Conservation (phyloP, 306 rosid genomes). For the Acacia acuminata region DNA sequence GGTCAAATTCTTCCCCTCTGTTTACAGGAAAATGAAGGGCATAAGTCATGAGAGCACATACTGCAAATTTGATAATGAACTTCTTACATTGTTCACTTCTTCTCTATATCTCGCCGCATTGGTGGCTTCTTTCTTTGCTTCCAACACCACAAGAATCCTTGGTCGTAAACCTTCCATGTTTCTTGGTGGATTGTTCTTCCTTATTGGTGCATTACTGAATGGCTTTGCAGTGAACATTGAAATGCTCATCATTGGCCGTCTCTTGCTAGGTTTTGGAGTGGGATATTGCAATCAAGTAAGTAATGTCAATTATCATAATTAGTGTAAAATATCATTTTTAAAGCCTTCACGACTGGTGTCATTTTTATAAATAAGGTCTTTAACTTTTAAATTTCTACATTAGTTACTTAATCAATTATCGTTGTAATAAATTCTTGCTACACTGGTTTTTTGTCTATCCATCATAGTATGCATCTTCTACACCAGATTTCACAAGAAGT, state of each 20-base stretch:
- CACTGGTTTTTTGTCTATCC: too few relatives aligned
- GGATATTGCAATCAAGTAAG: slow-evolving; percentile 15
- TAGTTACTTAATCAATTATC: too few relatives aligned
- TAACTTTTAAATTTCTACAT: too few relatives aligned
- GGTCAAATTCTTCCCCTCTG: not conserved
- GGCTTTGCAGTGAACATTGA: not conserved
- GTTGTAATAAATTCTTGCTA: too few relatives aligned
- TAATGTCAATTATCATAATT: not conserved
- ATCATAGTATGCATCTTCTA: too few relatives aligned
- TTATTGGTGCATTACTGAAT: not conserved
- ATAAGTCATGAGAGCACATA: not conserved
- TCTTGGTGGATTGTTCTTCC: slow-evolving; percentile 10
- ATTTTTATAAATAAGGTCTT: too few relatives aligned
- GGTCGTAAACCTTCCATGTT: slow-evolving; percentile 16
- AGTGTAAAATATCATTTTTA: too few relatives aligned
- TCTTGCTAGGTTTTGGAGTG: slow-evolving; percentile 3
- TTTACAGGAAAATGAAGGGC: not conserved
- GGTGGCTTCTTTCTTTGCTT: slow-evolving; percentile 15
- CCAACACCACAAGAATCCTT: not conserved
- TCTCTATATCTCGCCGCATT: not conserved
- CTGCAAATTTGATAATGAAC: not conserved
- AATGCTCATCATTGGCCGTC: slow-evolving; percentile 4
- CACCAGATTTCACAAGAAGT: too few relatives aligned
- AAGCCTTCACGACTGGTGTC: too few relatives aligned
- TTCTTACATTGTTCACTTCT: not conserved